Base-by-base conservation (phyloP, 352 stramenopile genomes). In the Albugo laibachii region DNA sequence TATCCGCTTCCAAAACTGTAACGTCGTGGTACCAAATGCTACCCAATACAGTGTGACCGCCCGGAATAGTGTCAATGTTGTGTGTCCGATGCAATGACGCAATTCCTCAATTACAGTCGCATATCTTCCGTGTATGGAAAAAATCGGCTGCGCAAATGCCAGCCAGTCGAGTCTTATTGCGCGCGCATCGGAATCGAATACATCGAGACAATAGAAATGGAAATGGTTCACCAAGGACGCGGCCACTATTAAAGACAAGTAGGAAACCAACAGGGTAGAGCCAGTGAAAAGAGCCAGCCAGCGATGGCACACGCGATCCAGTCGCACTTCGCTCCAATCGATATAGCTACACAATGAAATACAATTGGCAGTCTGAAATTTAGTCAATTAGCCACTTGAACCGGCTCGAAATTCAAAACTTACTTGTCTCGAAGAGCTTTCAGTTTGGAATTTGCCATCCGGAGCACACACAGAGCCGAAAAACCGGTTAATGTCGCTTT, bases 361-460 rank as follows among this genome's bases (percentile, higher is more conserved):
- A 51, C 14, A 39, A 20, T 6, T 14, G 46, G 14, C 10, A 31
- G 19, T 19, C 5, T 13, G 36, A 49, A 31, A 50, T 16, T n/a
- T 43, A 47, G 31, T 15, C 15, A 47, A 35, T 15, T 10, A 47
- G 13, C 42, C 42, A 47, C 16, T 16, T n/a, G 16, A 18, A 20
- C 10, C 8, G 3, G 24, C 24, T 31, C 24, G 8, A 49, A 20
- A 39, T 18, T 20, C 5, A 1, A 5, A 11, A 77, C 66, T 41
- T 61, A 81, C 64, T 83, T 71, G 56, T 83, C 70, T 52, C 79
- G 63, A 12, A 83, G 54, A 13, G 70, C 67, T 31, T 56, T 63
- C 39, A 83, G 40, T 50, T 79, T 83, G 15, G 57, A 73, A 13
- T 69, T 49, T 15, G 79, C 49, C n/a, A 74, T 59, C 6, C 62